Evolutionary conservation across 345 rosid species (phyloP), one percentile per base, ranked within the genome.

Genomic region (Ricinus communis): DNA sequence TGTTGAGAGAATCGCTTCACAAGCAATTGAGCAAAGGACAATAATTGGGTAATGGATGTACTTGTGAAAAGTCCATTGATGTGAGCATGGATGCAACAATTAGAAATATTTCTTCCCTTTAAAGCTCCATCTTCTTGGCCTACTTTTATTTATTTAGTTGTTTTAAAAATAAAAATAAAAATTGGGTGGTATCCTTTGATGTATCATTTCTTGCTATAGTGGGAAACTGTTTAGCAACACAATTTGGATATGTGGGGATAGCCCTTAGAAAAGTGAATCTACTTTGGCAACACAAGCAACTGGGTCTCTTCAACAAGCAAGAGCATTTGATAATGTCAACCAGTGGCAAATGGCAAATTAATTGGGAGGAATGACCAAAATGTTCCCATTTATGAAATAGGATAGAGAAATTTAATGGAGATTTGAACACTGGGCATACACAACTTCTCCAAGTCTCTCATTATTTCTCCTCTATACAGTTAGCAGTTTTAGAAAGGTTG

Each of bases 161-260:
- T 4, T 9, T 9, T 5, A n/a, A n/a, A n/a, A n/a, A n/a, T n/a
- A n/a, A n/a, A n/a, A n/a, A n/a, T n/a, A n/a, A n/a, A n/a, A n/a
- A n/a, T n/a, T n/a, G n/a, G n/a, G n/a, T n/a, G n/a, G n/a, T n/a
- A n/a, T n/a, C n/a, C n/a, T n/a, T n/a, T n/a, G n/a, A n/a, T n/a
- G n/a, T n/a, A 1, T 58, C 22, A 58, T 58, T 18, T 18, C 4
- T 16, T 58, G 38, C 21, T 30, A n/a, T n/a, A 13, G 11, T 1
- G 1, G 8, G 38, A 30, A 30, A 31, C 21, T 56, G 28, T 5
- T 28, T 56, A 4, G n/a, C 10, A 56, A 56, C 38, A 28, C n/a
- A 56, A 12, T 56, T 28, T 16, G 38, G 62, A 58, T 31, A 58
- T 38, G 62, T 58, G 62, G 62, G 62, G 22, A 16, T 58, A 30